Conservation (phyloP, 2,329 filamentous ascomycete species). For the Talaromyces sp. region DNA sequence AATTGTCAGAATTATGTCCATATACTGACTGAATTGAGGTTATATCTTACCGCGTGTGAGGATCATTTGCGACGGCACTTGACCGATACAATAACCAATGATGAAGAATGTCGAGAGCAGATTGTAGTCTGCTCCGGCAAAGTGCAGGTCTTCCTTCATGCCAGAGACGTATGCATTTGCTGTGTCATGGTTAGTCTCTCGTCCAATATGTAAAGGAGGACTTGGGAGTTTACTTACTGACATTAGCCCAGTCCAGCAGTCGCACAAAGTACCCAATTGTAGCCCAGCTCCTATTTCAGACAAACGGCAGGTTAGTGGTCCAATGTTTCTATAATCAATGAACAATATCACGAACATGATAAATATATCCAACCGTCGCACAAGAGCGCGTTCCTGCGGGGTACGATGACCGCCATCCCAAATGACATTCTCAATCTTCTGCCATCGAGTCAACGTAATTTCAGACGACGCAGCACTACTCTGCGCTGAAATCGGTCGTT, state of each 20-base stretch:
- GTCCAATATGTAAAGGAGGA: not conserved
- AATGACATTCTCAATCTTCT: constrained; percentile 17
- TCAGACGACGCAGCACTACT: constrained; percentile 3
- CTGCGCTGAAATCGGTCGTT: not conserved
- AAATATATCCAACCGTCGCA: constrained; percentile 19
- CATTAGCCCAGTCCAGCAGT: constrained; percentile 18
- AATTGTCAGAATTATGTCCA: not conserved
- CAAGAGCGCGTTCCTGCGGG: constrained; percentile 16
- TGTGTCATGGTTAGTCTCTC: not conserved
- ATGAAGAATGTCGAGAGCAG: constrained; percentile 18
- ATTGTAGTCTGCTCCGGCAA: constrained; percentile 17
- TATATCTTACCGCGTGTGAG: constrained; percentile 13
- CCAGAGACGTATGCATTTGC: constrained; percentile 18
- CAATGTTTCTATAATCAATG: no score
- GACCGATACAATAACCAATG: constrained; percentile 16
- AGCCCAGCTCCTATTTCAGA: constrained; percentile 17
- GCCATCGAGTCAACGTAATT: constrained; percentile 17
- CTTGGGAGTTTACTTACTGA: constrained; percentile 16
- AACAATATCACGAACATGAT: constrained; percentile 14
- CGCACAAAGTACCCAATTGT: constrained; percentile 19
- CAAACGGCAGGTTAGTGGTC: not conserved
- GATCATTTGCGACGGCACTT: constrained; percentile 17
- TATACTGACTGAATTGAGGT: not conserved
- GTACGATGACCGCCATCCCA: constrained; percentile 20
- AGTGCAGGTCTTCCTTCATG: constrained; percentile 18